Base-by-base conservation (phyloP, 2,329 filamentous ascomycete species). In the Diaporthe caulivora region DNA sequence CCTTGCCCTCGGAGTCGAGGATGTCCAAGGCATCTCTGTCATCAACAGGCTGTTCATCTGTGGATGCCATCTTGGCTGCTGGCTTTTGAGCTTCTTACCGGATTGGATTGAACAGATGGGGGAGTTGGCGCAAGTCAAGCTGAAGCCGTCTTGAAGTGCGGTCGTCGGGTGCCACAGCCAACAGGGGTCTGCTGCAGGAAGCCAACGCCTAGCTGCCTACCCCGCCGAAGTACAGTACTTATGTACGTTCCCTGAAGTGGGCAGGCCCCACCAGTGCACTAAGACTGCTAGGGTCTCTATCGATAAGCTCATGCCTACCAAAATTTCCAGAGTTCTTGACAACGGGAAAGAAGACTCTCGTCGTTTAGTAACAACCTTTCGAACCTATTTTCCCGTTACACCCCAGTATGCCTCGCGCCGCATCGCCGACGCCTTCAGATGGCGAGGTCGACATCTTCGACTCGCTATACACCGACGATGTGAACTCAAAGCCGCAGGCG, bases 361-460 rank as follows among this genome's bases (percentile, higher is more conserved):
- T 58, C 17, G 15, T 18, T 11, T 9, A 17, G 13, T 24, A 24
- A 53, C 68, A 44, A 17, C 10, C 24, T 42, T 17, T 17, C 13
- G 10, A 31, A 9, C 17, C n/a, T 11, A 2, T 21, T 31, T 18
- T 54, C n/a, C 21, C 21, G 2, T 15, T 26, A 21, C 21, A 17
- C n/a, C 40, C 18, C 74, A 78, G 53, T 11, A 97, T 97, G 94
- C 88, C 89, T 84, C 92, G 94, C 80, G 91, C 90, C 80, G 88
- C 89, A 72, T 98, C 97, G 55, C 97, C 96, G 74, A 91, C 95
- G 64, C 87, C 89, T 73, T 98, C 96, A 65, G 96, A 98, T 84
- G 93, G 92, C 77, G 97, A 98, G 80, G 91, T 97, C 80, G 97
- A 99, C 80, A 98, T 99, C 70, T 91, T 95, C 26, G 92, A 89